Evolutionary conservation across 768 basidiomycete species (phyloP).

Genomic region (Psilocybe subaeruginosa): DNA sequence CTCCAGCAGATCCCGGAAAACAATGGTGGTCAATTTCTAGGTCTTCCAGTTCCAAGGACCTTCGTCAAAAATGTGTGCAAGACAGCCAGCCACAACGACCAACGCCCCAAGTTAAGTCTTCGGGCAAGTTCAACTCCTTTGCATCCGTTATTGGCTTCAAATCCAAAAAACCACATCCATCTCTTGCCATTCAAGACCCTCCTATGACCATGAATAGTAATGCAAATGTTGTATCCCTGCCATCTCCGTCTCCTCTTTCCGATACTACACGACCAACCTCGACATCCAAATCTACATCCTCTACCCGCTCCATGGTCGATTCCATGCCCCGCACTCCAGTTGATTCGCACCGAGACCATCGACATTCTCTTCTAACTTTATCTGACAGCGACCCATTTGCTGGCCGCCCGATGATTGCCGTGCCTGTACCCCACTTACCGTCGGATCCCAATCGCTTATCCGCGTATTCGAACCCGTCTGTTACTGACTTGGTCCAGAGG

Average conservation of each 20-base stretch:
- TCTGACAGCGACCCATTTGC: conserved; percentile 71
- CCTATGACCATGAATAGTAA: conserved; percentile 23
- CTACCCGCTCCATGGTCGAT: conserved; percentile 57
- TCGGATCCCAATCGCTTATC: conserved; percentile 53
- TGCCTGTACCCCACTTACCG: conserved; percentile 38
- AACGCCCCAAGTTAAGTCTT: conserved; percentile 33
- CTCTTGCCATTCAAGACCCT: conserved; percentile 56
- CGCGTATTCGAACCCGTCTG: conserved; percentile 54
- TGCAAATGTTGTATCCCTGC: background rate
- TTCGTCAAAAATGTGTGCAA: conserved; percentile 28
- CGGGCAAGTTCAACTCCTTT: conserved; percentile 49
- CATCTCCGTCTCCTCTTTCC: conserved; percentile 9
- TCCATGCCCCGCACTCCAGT: conserved; percentile 57
- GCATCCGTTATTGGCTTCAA: conserved; percentile 67
- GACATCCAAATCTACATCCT: conserved; percentile 55
- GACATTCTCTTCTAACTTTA: conserved; percentile 61
- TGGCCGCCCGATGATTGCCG: conserved; percentile 41
- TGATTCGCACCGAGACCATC: conserved; percentile 42
- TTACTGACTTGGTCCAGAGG: conserved; percentile 45
- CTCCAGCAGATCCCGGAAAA: conserved; percentile 33
- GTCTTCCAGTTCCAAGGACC: conserved; percentile 32
- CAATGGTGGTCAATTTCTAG: conserved; percentile 51
- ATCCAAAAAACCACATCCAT: conserved; percentile 56
- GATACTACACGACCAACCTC: conserved; percentile 39
- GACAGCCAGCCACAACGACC: conserved; percentile 31